phyloP scores from a whole-genome alignment of 805 yeast species.

The Wickerhamiella parazyma region DNA sequence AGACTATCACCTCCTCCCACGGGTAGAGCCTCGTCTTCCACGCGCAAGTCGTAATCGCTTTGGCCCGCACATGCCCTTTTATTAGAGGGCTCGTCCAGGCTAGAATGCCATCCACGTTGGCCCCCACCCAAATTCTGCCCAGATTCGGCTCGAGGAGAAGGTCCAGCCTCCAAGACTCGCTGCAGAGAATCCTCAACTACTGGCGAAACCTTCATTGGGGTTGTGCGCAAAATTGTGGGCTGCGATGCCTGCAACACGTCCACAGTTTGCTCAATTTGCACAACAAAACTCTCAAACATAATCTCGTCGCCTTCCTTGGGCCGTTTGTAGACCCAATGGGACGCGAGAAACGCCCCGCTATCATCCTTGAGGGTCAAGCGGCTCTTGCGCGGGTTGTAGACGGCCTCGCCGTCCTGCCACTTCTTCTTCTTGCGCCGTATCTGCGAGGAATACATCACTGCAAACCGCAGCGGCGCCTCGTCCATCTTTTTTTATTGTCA shows the following conservation, averaged over 20 bases:
- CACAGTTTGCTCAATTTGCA: slow-evolving; percentile 6
- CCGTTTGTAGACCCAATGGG: slow-evolving; percentile 4
- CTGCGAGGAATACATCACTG: slow-evolving; percentile 2
- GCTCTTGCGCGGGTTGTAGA: slow-evolving; percentile 2
- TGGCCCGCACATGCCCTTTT: too few relatives aligned
- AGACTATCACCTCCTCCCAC: too few relatives aligned
- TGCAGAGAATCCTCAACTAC: background rate
- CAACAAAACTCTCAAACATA: slow-evolving; percentile 1
- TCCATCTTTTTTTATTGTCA: background rate
- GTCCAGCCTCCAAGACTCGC: background rate
- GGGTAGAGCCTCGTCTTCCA: slow-evolving; percentile 1
- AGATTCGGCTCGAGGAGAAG: too few relatives aligned
- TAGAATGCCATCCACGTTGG: too few relatives aligned
- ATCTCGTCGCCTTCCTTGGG: slow-evolving; percentile 9
- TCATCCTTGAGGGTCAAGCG: slow-evolving; percentile 6
- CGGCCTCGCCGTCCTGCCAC: slow-evolving; percentile 10
- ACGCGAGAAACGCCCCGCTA: background rate
- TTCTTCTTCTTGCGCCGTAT: slow-evolving; percentile 7
- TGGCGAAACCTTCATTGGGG: background rate
- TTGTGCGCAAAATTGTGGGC: background rate
- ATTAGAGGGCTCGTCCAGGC: too few relatives aligned
- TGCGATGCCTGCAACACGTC: background rate
- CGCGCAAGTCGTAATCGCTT: background rate
- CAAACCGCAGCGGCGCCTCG: background rate
- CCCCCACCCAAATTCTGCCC: too few relatives aligned